Percentiles rank a stretch among this genome's conserved stretches.
Conservation (phyloP, 441 rosid genomes). For the Breynia disticha region DNA sequence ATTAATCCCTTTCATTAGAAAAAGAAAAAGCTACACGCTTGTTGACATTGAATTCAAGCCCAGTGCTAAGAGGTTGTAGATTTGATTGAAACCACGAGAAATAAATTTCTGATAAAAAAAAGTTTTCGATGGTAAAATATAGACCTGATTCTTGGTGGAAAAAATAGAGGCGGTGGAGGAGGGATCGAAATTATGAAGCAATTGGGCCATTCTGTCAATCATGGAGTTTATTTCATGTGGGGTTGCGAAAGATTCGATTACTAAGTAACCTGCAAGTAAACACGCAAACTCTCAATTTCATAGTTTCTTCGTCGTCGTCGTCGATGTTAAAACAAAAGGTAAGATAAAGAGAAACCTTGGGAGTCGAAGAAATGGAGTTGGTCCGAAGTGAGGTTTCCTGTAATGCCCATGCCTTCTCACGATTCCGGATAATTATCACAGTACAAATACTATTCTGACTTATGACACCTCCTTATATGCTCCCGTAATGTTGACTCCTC, state of each 20-base stretch:
- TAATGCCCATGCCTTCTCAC: conserved; percentile 38
- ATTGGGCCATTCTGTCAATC: conserved; percentile 58
- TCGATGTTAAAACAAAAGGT: not conserved
- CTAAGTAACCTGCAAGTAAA: conserved; percentile 51
- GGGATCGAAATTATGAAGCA: conserved; percentile 55
- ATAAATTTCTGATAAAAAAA: no score
- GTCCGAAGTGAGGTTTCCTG: conserved; percentile 47
- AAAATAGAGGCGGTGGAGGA: conserved; percentile 55
- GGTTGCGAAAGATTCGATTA: conserved; percentile 65
- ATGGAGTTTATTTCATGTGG: conserved; percentile 43
- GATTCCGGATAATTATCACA: not conserved
- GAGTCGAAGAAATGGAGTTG: conserved; percentile 53
- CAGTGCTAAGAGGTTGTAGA: no score
- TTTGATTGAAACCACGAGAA: no score
- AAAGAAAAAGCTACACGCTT: no score
- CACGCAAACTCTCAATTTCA: not conserved
- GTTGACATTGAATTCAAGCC: no score
- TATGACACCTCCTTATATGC: no score
- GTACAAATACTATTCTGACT: no score
- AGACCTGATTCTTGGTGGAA: conserved; percentile 86
- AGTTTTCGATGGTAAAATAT: not conserved
- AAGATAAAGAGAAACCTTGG: conserved; percentile 31
- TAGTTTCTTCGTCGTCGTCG: no score
- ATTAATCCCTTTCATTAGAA: not conserved
- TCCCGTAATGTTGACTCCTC: no score